Base-by-base conservation (phyloP, 768 basidiomycete genomes). In the Lyophyllum decastes region DNA sequence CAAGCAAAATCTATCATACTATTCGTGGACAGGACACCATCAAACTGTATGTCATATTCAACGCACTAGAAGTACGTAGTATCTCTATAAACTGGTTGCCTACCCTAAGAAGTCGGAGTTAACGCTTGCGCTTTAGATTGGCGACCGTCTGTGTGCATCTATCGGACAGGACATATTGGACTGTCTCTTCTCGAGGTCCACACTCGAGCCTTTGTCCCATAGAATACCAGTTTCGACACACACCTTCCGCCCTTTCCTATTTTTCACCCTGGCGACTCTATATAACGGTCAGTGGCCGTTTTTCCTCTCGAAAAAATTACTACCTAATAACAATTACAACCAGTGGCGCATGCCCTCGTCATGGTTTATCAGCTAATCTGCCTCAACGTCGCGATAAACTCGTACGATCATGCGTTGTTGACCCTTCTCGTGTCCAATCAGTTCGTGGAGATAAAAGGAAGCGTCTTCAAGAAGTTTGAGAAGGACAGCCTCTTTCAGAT, bases 401-500 rank as follows among this genome's bases (percentile, higher is more conserved):
- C 95, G 17, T 99, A 96, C 71, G 95, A 98, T 70, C 92, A 98
- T 65, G 89, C 96, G 2, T 84, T 99, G 7, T 80, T 99, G 40
- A 97, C 95, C 0, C 82, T 99, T 0, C 82, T 99, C 8, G 87
- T 99, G 45, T 97, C 94, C 45, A 99, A 98, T 68, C 97, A 99
- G 71, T 98, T 99, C 66, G 96, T 98, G 33, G 97, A 99, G 74
- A 98, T 98, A 73, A 99, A 99, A 74, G 95, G 96, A 33, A 94
- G 92, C 69, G 97, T 99, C 1, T 99, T 99, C 85, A 99, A 98
- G 75, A 98, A 90, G 70, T 98, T 99, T 66, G 97, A 98, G 70
- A 99, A 98, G 70, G 97, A 99, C 67, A 98, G 92, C 68, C 82
- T 99, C 9, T 98, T 99, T 70, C 97, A 99, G 72, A 95, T 99